Evolutionary conservation across 2,329 filamentous ascomycete species (phyloP).

Genomic region (Basipetospora chlamydospora): DNA sequence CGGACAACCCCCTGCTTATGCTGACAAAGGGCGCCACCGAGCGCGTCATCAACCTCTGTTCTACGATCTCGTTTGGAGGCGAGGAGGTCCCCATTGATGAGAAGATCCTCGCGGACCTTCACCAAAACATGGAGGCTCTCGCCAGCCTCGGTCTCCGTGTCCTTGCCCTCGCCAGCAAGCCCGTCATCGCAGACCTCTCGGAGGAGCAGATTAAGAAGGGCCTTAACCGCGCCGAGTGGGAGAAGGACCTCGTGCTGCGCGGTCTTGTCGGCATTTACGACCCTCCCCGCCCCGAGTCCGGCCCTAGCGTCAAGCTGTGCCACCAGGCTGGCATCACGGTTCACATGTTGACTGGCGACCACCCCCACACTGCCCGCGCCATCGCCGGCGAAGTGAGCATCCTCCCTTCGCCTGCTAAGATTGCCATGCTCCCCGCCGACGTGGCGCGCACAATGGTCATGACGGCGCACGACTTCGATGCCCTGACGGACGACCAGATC

Average conservation of each 20-base stretch:
- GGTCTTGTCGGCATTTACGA: constrained; percentile 59
- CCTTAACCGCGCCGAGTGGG: constrained; percentile 36
- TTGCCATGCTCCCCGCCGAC: constrained; percentile 23
- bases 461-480: constrained; percentile 50
- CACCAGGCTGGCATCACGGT: constrained; percentile 49
- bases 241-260: constrained; percentile 46
- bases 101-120: constrained; percentile 36
- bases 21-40: constrained; percentile 55
- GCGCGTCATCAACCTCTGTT: constrained; percentile 47
- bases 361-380: constrained; percentile 46
- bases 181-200: constrained; percentile 17
- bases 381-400: constrained; percentile 50
- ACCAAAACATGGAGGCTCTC: constrained; percentile 50
- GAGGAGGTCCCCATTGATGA: constrained; percentile 28
- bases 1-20: constrained; percentile 12
- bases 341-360: constrained; percentile 57
- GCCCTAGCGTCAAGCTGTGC: constrained; percentile 40
- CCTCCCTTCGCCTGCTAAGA: constrained; percentile 30
- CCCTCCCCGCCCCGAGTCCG: constrained; percentile 54
- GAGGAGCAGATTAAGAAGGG: constrained; percentile 22
- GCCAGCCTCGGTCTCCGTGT: constrained; percentile 53
- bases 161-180: constrained; percentile 45
- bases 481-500: constrained; percentile 44
- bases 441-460: constrained; percentile 43
- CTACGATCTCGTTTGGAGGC: constrained; percentile 22